Percentiles rank a stretch among this genome's conserved stretches.
Conservation (phyloP, 2,329 filamentous ascomycete species). For the Eutypella sp. region DNA sequence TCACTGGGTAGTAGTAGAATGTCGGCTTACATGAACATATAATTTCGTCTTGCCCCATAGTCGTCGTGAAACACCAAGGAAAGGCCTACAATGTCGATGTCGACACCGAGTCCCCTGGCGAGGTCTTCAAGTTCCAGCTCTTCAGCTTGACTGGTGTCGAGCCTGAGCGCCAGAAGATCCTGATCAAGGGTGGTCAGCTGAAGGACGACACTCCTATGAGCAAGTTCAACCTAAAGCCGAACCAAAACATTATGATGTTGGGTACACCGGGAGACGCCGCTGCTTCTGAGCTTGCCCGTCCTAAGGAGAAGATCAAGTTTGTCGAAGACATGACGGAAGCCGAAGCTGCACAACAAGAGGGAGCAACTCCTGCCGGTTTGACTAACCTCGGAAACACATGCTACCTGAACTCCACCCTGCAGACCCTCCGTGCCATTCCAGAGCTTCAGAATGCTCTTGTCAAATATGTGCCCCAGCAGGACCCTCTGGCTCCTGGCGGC, state of each 20-base stretch:
- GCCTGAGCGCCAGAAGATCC: conserved; percentile 90
- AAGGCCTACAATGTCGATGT: conserved; percentile 94
- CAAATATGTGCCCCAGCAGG: conserved; percentile 42
- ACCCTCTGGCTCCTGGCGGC: conserved; percentile 34
- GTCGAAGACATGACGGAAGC: conserved; percentile 97
- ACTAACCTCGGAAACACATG: conserved; percentile 96
- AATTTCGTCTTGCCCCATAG: no score
- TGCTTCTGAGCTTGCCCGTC: conserved; percentile 56
- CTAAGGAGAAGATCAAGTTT: conserved; percentile 80
- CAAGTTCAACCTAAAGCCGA: conserved; percentile 77
- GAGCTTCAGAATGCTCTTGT: conserved; percentile 79
- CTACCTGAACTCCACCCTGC: conserved; percentile 97
- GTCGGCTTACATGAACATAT: conserved; percentile 15
- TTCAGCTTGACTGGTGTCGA: conserved; percentile 95
- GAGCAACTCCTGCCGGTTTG: conserved; percentile 81
- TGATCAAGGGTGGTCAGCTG: conserved; percentile 89
- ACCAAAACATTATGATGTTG: conserved; percentile 93
- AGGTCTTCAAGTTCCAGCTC: conserved; percentile 92
- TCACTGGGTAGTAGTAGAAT: no score
- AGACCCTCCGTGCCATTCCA: conserved; percentile 80
- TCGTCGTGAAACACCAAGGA: conserved; percentile 90
- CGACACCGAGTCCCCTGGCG: conserved; percentile 76
- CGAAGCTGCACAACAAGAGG: conserved; percentile 75
- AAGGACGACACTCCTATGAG: conserved; percentile 91
- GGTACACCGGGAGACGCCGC: conserved; percentile 72